phyloP scores from a whole-genome alignment of 192 early-diverging fungal genomes.

The Haplosporangium gracile region DNA sequence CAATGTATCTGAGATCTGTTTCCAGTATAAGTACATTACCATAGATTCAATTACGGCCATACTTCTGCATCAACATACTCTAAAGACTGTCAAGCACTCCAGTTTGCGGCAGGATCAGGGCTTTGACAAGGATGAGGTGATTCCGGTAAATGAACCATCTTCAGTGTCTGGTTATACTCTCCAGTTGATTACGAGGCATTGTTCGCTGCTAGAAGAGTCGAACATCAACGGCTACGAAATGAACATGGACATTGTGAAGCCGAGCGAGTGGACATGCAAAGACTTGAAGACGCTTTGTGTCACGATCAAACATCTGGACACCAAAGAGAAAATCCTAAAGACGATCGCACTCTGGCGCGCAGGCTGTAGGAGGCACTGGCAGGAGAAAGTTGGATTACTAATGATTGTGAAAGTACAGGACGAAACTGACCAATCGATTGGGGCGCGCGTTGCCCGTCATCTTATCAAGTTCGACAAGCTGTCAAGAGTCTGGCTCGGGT shows the following conservation, averaged over 20 bases:
- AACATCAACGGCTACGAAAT: too few species aligned
- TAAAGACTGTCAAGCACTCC: neutral
- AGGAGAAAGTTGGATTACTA: neutral
- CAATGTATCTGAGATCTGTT: neutral
- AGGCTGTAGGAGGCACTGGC: neutral
- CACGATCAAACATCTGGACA: too few species aligned
- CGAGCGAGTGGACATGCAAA: too few species aligned
- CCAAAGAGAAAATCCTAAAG: neutral
- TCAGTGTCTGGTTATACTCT: neutral
- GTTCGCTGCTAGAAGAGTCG: neutral
- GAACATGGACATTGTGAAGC: too few species aligned
- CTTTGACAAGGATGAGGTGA: neutral
- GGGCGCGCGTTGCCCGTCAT: constrained; percentile 8
- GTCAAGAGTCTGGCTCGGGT: constrained; percentile 10
- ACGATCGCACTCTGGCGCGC: neutral
- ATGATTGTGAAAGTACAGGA: neutral
- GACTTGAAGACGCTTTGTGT: too few species aligned
- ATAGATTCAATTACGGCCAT: neutral
- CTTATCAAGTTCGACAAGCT: constrained; percentile 11
- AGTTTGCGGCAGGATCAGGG: neutral
- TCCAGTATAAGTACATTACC: neutral
- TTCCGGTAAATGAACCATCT: neutral
- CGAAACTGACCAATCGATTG: neutral
- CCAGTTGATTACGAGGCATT: neutral
- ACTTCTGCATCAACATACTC: neutral